Conservation (phyloP, 768 basidiomycete species). For the Amanita brunnescens region DNA sequence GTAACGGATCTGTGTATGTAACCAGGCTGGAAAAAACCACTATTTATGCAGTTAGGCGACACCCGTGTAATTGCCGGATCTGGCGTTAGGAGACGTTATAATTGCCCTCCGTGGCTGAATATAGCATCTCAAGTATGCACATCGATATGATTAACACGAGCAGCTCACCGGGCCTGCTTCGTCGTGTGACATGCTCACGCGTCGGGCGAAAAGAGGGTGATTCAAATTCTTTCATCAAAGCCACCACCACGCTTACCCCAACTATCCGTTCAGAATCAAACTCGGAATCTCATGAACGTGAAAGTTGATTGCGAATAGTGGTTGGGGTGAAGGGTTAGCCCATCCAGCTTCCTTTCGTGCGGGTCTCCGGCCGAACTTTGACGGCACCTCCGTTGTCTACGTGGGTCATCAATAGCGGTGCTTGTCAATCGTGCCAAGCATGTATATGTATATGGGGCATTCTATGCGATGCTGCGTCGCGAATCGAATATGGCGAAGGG, state of each 20-base stretch:
- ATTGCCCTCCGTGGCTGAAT: not conserved
- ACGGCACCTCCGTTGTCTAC: no score
- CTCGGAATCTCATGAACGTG: not conserved
- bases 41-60: not conserved
- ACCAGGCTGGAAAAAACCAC: no score
- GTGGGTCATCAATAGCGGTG: not conserved
- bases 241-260: not conserved
- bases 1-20: not conserved
- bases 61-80: not conserved
- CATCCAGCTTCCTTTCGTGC: not conserved
- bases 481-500: not conserved
- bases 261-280: not conserved
- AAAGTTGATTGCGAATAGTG: not conserved
- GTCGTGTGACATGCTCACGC: not conserved
- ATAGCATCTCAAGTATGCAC: not conserved
- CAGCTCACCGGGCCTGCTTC: not conserved
- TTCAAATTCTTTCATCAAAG: not conserved
- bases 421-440: not conserved
- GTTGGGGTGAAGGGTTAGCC: not conserved
- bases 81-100: not conserved
- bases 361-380: not conserved
- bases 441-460: not conserved
- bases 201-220: not conserved
- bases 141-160: constrained; percentile 1
- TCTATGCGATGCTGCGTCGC: not conserved